Evolutionary conservation across 768 basidiomycete species (phyloP), one percentile per base, ranked within the genome.

Genomic region (Serpula lacrymans): DNA sequence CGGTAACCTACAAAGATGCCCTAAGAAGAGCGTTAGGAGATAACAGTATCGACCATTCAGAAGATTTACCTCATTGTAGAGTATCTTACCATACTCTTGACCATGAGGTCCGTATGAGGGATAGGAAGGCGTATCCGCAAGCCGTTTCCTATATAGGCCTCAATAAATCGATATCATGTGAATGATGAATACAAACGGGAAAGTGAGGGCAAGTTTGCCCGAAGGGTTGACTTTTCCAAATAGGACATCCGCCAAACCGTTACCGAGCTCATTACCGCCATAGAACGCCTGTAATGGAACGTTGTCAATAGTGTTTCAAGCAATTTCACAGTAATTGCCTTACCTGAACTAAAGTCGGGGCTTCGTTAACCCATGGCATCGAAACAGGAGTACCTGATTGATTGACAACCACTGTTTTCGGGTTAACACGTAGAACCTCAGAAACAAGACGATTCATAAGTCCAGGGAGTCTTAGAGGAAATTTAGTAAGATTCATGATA

Each of bases 181-280:
- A 18, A 23, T 13, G 25, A 24, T 25, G 14, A 37, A 37, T 30
- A 55, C 68, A 47, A 39, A 73, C 72, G 74, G 75, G 58, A 77
- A 77, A 13, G 72, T 76, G 31, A 78, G 57, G 17, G 79, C 65
- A 7, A 81, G 65, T 55, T 79, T 79, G 12, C 71, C 78, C 6
- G 69, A 72, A 0, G 81, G 80, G 48, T 77, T 79, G 5, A 75
- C 69, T 50, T 74, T 75, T 5, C 81, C 80, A 51, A 77, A 82
- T 4, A 82, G 48, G 2, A 81, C 69, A 52, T 80, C 78, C 0
- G 77, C 77, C 6, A 82, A 55, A 13, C 74, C 78, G 42, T 74
- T 71, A 9, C 78, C 79, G 14, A 71, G 59, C 49, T 76, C 77
- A 47, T 78, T 75, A 1, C 77, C 76, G 3, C 72, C 70, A 46